A percentile compares a stretch with the other conserved stretches of the same genome.
phyloP scores from a whole-genome alignment of 805 yeast species.

The Candida nanaspora region DNA sequence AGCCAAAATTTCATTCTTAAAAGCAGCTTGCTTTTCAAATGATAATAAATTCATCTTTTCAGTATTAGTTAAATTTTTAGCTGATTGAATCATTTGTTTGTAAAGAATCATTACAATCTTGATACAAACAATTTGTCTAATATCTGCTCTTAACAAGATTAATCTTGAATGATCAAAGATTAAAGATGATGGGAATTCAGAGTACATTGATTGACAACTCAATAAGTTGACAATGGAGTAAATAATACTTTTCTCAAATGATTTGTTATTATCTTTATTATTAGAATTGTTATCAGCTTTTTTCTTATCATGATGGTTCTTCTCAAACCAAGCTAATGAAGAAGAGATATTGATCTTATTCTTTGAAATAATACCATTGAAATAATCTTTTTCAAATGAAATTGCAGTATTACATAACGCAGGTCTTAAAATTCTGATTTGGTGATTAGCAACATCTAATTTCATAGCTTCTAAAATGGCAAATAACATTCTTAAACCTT shows the following conservation, averaged over 20 bases:
- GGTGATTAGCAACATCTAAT: constrained; percentile 91
- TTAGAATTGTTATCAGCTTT: too few species aligned
- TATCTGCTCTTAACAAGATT: constrained; percentile 73
- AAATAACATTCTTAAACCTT: constrained; percentile 71
- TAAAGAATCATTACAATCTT: constrained; percentile 66
- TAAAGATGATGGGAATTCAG: constrained; percentile 76
- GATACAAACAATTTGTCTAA: constrained; percentile 76
- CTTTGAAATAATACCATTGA: constrained; percentile 42
- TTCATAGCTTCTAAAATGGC: constrained; percentile 91
- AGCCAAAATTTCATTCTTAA: constrained; percentile 68
- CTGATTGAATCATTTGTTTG: constrained; percentile 51
- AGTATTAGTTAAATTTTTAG: constrained; percentile 19
- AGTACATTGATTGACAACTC: constrained; percentile 73
- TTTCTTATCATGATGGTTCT: too few species aligned
- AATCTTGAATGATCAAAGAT: constrained; percentile 81
- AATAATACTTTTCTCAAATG: constrained; percentile 24
- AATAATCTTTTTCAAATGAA: constrained; percentile 83
- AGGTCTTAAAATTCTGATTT: constrained; percentile 79
- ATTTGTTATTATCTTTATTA: constrained; percentile 8
- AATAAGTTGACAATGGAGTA: constrained; percentile 55
- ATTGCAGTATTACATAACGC: constrained; percentile 80
- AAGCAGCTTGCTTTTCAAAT: constrained; percentile 32
- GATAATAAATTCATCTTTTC: constrained; percentile 29
- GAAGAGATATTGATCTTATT: constrained; percentile 54
- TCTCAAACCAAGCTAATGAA: constrained; percentile 61